Base-by-base conservation (phyloP, 371 early-diverging fungal species). In the Rhizopus arrhizus region DNA sequence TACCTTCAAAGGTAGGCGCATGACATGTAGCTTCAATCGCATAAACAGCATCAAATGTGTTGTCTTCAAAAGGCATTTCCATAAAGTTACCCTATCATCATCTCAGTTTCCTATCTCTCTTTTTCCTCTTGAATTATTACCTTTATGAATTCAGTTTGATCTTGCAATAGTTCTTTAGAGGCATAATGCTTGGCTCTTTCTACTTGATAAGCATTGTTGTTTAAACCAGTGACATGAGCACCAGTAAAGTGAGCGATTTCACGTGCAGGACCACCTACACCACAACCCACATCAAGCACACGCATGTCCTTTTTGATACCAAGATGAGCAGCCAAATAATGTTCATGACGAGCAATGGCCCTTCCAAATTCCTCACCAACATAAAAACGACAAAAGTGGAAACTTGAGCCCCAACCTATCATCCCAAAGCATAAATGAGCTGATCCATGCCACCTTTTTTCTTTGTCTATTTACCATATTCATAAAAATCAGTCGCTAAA, bases 121-220 rank as follows among this genome's bases (percentile, higher is more conserved):
- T 5, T 12, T 53, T 5, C 8, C 16, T 28, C 6, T 3, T 29
- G 15, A 36, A 28, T 45, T 40, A 4, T 64, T 72, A 75, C 80
- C 77, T 87, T 88, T 66, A 88, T 66, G 60, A 89, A 92, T 33
- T 78, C 72, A 11, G 87, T 81, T 57, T 80, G 73, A 28, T 83
- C 61, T 43, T 82, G 77, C 22, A 93, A 80, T 13, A 87, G 85
- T 43, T 76, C 72, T 64, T 83, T 84, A 51, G 76, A 73, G 57
- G 93, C 89, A 64, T 95, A 90, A 49, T 85, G 81, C 13, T 66
- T 71, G 56, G 92, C 94, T 22, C 95, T 84, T 65, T 88, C 75
- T 48, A 96, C 81, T 78, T 97, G 97, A 70, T 96, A 96, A 48
- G 90, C 91, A 71, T 96, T 96, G 86, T 96, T 97, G 81, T 97